Percentiles rank a stretch among this genome's conserved stretches.
Evolutionary conservation across 176 grass and related monocot species (phyloP).

Genomic region (Carex scoparia): DNA sequence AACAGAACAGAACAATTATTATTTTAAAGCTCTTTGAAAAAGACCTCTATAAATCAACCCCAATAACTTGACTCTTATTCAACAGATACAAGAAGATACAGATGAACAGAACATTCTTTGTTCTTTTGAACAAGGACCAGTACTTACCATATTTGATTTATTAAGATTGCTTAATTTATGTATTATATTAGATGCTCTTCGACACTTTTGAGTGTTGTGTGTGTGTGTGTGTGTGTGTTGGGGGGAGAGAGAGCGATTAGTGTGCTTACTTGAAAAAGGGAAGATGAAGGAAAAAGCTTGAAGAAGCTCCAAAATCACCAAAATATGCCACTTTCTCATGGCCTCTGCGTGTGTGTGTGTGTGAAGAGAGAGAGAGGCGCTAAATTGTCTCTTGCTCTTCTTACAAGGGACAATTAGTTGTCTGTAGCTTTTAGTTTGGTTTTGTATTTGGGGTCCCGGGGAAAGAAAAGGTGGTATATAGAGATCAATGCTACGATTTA

Average conservation of each 20-base stretch:
- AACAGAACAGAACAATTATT: not conserved
- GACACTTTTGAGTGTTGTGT: no score
- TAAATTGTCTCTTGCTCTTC: constrained; percentile 2
- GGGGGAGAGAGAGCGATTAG: not conserved
- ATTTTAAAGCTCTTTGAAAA: not conserved
- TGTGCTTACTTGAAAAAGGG: constrained; percentile 14
- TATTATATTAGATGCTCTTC: no score
- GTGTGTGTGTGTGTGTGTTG: no score
- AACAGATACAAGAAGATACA: no score
- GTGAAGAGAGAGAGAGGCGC: not conserved
- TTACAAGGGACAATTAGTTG: not conserved
- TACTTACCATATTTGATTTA: not conserved
- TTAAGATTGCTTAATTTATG: no score
- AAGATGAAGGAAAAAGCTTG: constrained; percentile 13
- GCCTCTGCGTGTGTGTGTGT: not conserved
- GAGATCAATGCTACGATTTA: not conserved
- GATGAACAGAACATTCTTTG: no score
- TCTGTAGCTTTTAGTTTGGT: not conserved
- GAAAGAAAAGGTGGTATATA: not conserved
- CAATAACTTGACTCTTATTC: not conserved
- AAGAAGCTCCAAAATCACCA: constrained; percentile 20
- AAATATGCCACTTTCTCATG: constrained; percentile 17
- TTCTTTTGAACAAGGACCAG: not conserved
- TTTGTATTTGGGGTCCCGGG: not conserved
- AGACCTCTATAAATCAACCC: not conserved